phyloP scores from a whole-genome alignment of 352 stramenopile genomes.

The Sclerospora graminicola region DNA sequence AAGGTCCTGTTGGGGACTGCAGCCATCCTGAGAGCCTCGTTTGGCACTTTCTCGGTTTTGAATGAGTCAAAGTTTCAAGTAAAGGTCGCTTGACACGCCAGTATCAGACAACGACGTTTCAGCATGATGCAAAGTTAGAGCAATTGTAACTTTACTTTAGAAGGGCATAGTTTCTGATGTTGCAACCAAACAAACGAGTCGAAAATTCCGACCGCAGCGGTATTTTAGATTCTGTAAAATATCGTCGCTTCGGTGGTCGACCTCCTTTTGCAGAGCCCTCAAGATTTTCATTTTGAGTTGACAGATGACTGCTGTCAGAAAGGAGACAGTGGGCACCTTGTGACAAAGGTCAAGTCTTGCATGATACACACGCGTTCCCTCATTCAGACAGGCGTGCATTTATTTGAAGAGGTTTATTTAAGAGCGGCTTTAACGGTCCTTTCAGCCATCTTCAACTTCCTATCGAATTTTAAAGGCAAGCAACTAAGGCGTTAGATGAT shows the following conservation, averaged over 20 bases:
- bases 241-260: slow-evolving; percentile 12
- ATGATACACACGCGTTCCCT: slow-evolving; percentile 5
- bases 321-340: slow-evolving; percentile 3
- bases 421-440: neutral
- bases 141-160: too few species aligned
- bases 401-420: neutral
- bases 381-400: slow-evolving; percentile 12
- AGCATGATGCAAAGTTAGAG: neutral
- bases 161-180: neutral
- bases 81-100: neutral
- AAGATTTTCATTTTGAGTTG: neutral
- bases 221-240: neutral
- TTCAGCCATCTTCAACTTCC: slow-evolving; percentile 5
- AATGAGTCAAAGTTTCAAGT: too few species aligned
- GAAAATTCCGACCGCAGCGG: neutral
- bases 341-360: slow-evolving; percentile 13
- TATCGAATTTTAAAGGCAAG: slow-evolving; percentile 8
- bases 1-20: too few species aligned
- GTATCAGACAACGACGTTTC: neutral
- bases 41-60: neutral
- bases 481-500: slow-evolving; percentile 20
- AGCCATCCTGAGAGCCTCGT: too few species aligned
- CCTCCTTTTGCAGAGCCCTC: neutral
- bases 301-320: slow-evolving; percentile 14
- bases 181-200: too few species aligned